These are phyloP conservation scores for Albatrellus ellisii DNA, from an alignment of 768 basidiomycete species.

Conservation along the genomic window DNA sequence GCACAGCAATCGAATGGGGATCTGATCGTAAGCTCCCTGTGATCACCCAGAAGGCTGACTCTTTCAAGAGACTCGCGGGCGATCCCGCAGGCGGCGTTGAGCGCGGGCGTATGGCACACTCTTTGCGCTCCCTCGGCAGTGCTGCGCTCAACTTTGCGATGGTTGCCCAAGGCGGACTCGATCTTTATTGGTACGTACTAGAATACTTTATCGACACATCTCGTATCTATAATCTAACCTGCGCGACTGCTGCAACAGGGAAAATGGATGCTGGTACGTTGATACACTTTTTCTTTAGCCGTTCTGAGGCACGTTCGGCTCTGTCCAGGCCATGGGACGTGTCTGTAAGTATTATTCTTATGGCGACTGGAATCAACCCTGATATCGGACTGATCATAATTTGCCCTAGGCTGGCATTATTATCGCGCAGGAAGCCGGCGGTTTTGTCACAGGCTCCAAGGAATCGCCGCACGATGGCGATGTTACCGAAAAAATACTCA, in stretches of 20 bases:
- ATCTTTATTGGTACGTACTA: slow-evolving; percentile 66
- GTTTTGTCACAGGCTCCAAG: slow-evolving; percentile 62
- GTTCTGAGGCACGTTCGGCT: background rate
- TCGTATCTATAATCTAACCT: no score
- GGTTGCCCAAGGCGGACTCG: slow-evolving; percentile 82
- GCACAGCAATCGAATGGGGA: slow-evolving; percentile 79
- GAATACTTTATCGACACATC: background rate
- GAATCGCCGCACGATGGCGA: slow-evolving; percentile 27
- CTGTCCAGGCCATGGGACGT: slow-evolving; percentile 68
- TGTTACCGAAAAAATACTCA: slow-evolving; percentile 56
- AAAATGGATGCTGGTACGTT: slow-evolving; percentile 62
- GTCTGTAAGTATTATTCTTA: slow-evolving; percentile 31
- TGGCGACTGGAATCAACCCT: background rate
- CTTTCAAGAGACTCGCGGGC: slow-evolving; percentile 67
- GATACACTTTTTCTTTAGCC: background rate
- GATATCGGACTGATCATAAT: background rate
- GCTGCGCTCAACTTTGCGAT: slow-evolving; percentile 73
- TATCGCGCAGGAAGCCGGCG: slow-evolving; percentile 85
- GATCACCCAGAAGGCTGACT: slow-evolving; percentile 44
- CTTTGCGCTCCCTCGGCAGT: slow-evolving; percentile 71
- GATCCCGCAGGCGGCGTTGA: slow-evolving; percentile 45
- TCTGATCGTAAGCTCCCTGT: slow-evolving; percentile 49
- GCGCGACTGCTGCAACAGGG: no score
- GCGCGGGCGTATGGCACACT: slow-evolving; percentile 77
- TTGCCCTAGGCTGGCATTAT: slow-evolving; percentile 64